Evolutionary conservation across 2,329 filamentous ascomycete genomes (phyloP).

Genomic region (Pseudocercospora cruenta): DNA sequence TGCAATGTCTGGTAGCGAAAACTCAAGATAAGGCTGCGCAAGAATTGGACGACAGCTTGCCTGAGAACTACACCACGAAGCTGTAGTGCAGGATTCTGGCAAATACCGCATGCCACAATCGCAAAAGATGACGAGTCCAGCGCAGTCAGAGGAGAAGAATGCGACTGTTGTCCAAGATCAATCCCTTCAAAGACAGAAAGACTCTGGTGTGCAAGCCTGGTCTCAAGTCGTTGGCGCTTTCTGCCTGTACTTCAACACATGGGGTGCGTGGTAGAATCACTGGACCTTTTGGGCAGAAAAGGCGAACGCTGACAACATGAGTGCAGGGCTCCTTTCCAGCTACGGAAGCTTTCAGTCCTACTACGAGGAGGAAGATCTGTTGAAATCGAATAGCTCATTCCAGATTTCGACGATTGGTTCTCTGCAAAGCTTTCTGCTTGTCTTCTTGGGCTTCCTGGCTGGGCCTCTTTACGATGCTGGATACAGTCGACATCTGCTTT

Average conservation of each 20-base stretch:
- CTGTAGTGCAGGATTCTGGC: neutral
- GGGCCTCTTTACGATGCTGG: conserved; percentile 19
- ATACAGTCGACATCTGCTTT: conserved; percentile 13
- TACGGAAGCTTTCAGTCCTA: conserved; percentile 51
- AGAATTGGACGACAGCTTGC: neutral
- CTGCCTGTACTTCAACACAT: conserved; percentile 50
- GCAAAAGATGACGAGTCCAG: conserved; percentile 1
- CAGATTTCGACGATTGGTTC: conserved; percentile 51
- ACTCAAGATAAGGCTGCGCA: neutral
- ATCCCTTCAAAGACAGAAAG: neutral
- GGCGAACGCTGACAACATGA: neutral
- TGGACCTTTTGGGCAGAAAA: neutral
- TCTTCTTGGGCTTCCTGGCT: conserved; percentile 38
- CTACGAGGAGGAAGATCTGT: conserved; percentile 44
- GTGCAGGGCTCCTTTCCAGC: conserved; percentile 42
- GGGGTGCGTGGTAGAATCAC: conserved; percentile 32
- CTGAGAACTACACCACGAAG: neutral
- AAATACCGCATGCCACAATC: neutral
- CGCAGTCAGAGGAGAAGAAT: neutral
- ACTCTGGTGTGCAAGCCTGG: conserved; percentile 45
- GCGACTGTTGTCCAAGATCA: neutral
- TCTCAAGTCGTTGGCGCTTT: conserved; percentile 48
- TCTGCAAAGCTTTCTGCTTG: conserved; percentile 49
- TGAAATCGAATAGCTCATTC: conserved; percentile 40
- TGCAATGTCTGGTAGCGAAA: neutral